A percentile compares a stretch with the other conserved stretches of the same genome.
These are phyloP conservation scores for Lentinula sp. DNA, from an alignment of 768 basidiomycete genomes.

Conservation along the genomic window DNA sequence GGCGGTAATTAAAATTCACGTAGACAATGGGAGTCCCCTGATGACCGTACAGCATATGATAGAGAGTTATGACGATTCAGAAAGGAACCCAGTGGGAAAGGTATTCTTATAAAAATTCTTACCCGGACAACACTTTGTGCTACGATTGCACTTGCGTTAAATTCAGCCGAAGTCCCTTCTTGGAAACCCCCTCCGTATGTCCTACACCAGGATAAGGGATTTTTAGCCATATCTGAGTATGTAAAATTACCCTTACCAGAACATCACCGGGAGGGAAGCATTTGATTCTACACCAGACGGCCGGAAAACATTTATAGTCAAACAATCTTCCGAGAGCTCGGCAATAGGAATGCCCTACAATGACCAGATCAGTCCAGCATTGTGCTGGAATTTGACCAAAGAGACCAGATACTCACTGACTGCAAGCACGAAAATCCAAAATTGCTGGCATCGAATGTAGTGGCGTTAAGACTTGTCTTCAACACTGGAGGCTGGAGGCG, in stretches of 20 bases:
- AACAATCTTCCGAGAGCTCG: slow-evolving; percentile 32
- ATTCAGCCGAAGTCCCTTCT: slow-evolving; percentile 19
- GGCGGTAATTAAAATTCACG: slow-evolving; percentile 44
- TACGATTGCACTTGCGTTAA: slow-evolving; percentile 28
- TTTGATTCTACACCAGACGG: slow-evolving; percentile 17
- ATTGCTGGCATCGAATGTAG: slow-evolving; percentile 37
- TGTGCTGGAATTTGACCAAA: background rate
- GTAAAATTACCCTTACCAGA: background rate
- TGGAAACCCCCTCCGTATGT: slow-evolving; percentile 31
- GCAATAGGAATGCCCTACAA: slow-evolving; percentile 9
- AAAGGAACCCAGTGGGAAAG: background rate
- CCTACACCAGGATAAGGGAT: background rate
- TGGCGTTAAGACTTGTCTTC: slow-evolving; percentile 27
- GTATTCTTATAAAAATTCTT: slow-evolving; percentile 5
- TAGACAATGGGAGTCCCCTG: slow-evolving; percentile 28
- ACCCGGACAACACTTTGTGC: slow-evolving; percentile 30
- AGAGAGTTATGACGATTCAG: background rate
- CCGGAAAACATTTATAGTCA: slow-evolving; percentile 37
- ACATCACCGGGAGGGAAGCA: slow-evolving; percentile 7
- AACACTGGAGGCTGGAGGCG: slow-evolving; percentile 41
- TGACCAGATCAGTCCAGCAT: slow-evolving; percentile 8
- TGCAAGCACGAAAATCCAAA: slow-evolving; percentile 49
- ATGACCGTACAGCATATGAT: background rate
- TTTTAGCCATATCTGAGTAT: background rate
- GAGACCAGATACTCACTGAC: background rate